Evolutionary conservation across 2,329 filamentous ascomycete genomes (phyloP).

Genomic region (Fonsecaea pedrosoi): DNA sequence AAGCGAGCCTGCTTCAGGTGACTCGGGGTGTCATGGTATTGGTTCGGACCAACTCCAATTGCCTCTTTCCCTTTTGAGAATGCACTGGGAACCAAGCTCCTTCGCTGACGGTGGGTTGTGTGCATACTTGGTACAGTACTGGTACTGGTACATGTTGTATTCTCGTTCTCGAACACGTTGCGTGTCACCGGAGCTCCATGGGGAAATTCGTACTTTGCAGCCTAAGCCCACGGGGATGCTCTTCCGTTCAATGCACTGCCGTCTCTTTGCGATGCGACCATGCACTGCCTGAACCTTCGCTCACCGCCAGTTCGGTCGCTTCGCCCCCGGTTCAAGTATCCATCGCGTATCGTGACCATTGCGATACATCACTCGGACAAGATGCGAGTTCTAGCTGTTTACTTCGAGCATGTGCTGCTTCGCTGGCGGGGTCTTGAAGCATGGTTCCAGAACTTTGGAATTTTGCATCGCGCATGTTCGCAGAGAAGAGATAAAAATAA

Average conservation of each 20-base stretch:
- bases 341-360: neutral
- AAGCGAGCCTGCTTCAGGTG: constrained; percentile 3
- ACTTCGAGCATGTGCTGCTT: neutral
- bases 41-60: neutral
- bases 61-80: neutral
- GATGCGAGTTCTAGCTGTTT: neutral
- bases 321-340: neutral
- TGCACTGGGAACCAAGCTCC: neutral
- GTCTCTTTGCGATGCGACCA: neutral
- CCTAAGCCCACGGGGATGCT: neutral
- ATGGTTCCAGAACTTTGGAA: neutral
- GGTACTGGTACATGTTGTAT: no score
- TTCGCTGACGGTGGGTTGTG: neutral
- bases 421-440: neutral
- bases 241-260: neutral
- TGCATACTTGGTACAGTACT: neutral
- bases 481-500: neutral
- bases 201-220: neutral
- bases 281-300: neutral
- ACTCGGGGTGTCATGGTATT: neutral
- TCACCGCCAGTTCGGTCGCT: neutral
- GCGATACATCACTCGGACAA: neutral
- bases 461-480: neutral
- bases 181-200: neutral
- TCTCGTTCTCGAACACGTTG: neutral